These are phyloP conservation scores for Glutinoglossum americanum DNA, from an alignment of 495 filamentous ascomycete genomes.

Conservation along the genomic window DNA sequence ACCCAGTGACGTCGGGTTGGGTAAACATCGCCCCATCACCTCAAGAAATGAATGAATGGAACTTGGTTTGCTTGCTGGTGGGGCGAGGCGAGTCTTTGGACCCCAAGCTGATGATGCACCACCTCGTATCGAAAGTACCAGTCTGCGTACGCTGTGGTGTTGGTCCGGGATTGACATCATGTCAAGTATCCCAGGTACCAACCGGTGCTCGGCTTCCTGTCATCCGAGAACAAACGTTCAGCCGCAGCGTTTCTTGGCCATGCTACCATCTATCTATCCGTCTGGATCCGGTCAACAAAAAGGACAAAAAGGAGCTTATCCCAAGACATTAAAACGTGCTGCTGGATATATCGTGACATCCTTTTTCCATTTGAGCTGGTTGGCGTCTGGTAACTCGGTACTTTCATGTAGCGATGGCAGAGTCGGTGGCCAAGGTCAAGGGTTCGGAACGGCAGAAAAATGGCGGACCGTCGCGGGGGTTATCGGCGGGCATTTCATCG, in stretches of 20 bases:
- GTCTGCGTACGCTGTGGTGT: no score
- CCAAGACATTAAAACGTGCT: neutral
- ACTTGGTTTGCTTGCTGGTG: neutral
- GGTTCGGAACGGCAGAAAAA: slow-evolving; percentile 19
- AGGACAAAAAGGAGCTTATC: neutral
- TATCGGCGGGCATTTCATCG: slow-evolving; percentile 9
- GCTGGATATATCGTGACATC: neutral
- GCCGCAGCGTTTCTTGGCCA: neutral
- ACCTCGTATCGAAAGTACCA: no score
- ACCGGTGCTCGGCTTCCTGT: neutral
- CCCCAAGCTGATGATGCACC: no score
- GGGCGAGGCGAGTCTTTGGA: no score
- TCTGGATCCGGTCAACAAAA: neutral
- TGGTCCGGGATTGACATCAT: no score
- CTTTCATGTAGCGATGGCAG: neutral
- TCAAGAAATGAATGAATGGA: no score
- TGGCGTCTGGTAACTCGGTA: neutral
- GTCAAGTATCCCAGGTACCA: neutral
- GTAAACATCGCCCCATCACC: no score
- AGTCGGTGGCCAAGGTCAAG: slow-evolving; percentile 18
- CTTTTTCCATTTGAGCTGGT: neutral
- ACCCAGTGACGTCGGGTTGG: neutral
- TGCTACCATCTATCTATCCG: neutral
- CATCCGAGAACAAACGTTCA: neutral
- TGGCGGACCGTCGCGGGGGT: slow-evolving; percentile 10